phyloP scores from a whole-genome alignment of 768 basidiomycete genomes.

The Boletus edulis region DNA sequence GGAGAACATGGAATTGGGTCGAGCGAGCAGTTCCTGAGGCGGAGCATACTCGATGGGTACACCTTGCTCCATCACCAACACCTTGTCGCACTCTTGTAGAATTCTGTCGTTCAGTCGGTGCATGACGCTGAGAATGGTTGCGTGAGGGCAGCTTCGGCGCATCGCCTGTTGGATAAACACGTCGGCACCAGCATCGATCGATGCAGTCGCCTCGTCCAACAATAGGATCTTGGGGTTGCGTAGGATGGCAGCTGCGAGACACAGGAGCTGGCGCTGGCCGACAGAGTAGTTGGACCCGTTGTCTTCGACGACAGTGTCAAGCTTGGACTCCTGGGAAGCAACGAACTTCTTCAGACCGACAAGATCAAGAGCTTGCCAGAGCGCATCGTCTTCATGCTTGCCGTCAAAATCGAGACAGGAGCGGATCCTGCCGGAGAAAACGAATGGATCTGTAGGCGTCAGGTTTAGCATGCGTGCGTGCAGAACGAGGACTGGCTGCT shows the following conservation, averaged over 20 bases:
- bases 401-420: slow-evolving; percentile 27
- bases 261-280: slow-evolving; percentile 86
- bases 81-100: slow-evolving; percentile 29
- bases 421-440: slow-evolving; percentile 32
- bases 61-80: slow-evolving; percentile 39
- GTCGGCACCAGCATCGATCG: slow-evolving; percentile 81
- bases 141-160: slow-evolving; percentile 28
- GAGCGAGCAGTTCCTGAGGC: slow-evolving; percentile 20
- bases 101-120: slow-evolving; percentile 30
- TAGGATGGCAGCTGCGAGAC: slow-evolving; percentile 39
- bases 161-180: slow-evolving; percentile 56
- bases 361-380: slow-evolving; percentile 43
- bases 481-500: not conserved
- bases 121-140: slow-evolving; percentile 31
- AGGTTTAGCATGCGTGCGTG: not conserved
- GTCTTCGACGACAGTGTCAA: slow-evolving; percentile 72
- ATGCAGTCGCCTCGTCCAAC: slow-evolving; percentile 44
- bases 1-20: slow-evolving; percentile 27
- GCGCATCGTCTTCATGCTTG: slow-evolving; percentile 19
- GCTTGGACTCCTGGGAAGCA: slow-evolving; percentile 74
- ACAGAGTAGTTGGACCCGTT: slow-evolving; percentile 81
- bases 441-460: slow-evolving; percentile 25
- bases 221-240: slow-evolving; percentile 31
- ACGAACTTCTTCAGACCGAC: slow-evolving; percentile 59
- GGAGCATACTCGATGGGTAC: slow-evolving; percentile 27